Conservation (phyloP, 2,329 filamentous ascomycete species). For the Myriosclerotinia curreyana region DNA sequence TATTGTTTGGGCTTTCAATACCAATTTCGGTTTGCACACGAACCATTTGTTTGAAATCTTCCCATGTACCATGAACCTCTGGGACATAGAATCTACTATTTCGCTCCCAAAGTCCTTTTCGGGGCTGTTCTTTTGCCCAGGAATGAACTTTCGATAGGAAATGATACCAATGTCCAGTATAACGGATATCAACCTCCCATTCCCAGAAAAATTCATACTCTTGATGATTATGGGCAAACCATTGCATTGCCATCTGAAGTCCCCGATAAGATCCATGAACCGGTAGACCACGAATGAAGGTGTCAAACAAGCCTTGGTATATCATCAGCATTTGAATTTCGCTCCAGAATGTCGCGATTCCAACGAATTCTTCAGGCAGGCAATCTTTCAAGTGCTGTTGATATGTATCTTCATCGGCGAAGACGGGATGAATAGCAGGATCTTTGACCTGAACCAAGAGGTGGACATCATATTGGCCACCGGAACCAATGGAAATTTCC, state of each 20-base stretch:
- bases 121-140: conserved; percentile 70
- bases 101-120: conserved; percentile 79
- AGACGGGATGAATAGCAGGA: conserved; percentile 73
- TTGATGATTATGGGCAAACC: conserved; percentile 83
- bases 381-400: conserved; percentile 62
- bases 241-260: conserved; percentile 90
- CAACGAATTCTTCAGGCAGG: conserved; percentile 80
- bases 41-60: conserved; percentile 75
- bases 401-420: conserved; percentile 70
- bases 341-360: conserved; percentile 88
- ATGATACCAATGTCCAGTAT: conserved; percentile 83
- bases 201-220: conserved; percentile 94
- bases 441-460: conserved; percentile 81
- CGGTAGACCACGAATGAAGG: conserved; percentile 66
- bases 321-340: conserved; percentile 88
- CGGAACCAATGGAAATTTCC: conserved; percentile 75
- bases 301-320: conserved; percentile 83
- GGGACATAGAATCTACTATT: conserved; percentile 77
- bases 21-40: conserved; percentile 72
- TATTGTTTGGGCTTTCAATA: conserved; percentile 60
- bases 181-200: conserved; percentile 92
- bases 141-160: conserved; percentile 65
- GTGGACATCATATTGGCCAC: conserved; percentile 83
- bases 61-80: conserved; percentile 71
- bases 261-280: conserved; percentile 92